Evolutionary conservation across 495 filamentous ascomycete genomes (phyloP).

Genomic region (Penicillium angulare): DNA sequence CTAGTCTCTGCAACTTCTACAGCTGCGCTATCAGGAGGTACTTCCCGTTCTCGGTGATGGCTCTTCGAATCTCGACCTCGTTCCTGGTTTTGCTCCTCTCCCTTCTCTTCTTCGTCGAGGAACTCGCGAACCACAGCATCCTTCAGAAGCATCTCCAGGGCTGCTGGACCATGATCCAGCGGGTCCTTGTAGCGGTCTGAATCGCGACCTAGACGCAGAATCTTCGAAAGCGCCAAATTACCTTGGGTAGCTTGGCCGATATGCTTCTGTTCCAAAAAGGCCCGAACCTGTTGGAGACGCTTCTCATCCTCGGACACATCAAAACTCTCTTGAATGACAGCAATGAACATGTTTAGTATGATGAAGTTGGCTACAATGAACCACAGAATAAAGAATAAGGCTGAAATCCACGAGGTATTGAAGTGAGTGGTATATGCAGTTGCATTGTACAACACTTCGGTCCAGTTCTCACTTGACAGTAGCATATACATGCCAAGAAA

Average conservation of each 20-base stretch:
- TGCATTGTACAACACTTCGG: constrained; percentile 76
- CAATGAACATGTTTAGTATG: constrained; percentile 99
- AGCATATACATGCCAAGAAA: constrained; percentile 99
- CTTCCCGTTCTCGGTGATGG: constrained; percentile 20
- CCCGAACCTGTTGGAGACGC: constrained; percentile 89
- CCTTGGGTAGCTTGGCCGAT: constrained; percentile 62
- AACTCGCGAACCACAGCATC: constrained; percentile 94
- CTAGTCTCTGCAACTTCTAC: constrained; percentile 33
- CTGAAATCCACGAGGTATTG: constrained; percentile 87
- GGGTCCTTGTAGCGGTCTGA: constrained; percentile 70
- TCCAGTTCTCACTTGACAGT: constrained; percentile 98
- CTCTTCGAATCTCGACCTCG: no score
- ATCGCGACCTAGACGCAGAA: constrained; percentile 74
- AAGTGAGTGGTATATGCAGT: constrained; percentile 61
- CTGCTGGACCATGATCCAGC: constrained; percentile 80
- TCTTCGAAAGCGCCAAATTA: constrained; percentile 82
- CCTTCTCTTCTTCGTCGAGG: constrained; percentile 64
- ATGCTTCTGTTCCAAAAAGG: constrained; percentile 90
- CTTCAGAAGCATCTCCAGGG: constrained; percentile 92
- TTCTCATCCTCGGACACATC: constrained; percentile 99
- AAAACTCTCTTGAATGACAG: constrained; percentile 99
- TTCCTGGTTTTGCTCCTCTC: constrained; percentile 29
- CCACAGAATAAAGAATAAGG: constrained; percentile 90
- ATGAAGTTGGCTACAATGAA: constrained; percentile 96
- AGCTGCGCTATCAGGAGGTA: constrained; percentile 10